Base-by-base conservation (phyloP, 2,329 filamentous ascomycete genomes). In the Dactylellina sp. region DNA sequence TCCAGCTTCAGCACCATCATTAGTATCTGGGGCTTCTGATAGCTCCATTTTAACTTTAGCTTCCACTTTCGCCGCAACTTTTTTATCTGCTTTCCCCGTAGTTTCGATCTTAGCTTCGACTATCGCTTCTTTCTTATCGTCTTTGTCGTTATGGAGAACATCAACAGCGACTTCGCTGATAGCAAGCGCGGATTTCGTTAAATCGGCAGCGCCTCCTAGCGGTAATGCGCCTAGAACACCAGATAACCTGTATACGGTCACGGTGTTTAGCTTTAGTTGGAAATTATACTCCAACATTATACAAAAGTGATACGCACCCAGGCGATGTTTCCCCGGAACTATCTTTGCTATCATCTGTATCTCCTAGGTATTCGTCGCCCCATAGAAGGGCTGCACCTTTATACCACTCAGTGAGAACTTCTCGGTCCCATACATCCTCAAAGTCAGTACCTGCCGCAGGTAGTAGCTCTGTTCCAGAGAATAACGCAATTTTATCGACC, bases 381-480 rank as follows among this genome's bases (percentile, higher is more conserved):
- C 68, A 72, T 14, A 72, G 60, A 12, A 72, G 16, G 2, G 59
- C 47, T 22, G 68, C 59, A 22, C 68, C 68, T 40, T 60, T 39
- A 53, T 64, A 61, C 68, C 68, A 72, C 12, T 72, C 68, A 6
- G 53, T 46, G 11, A 72, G 60, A 11, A 49, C 50, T n/a, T 72
- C 68, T 9, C 47, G 52, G 24, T 72, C 60, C 68, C 68, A 72
- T 7, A 16, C 40, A 9, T 64, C 68, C 50, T 72, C 50, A 18
- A 72, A 65, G 1, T 55, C 46, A 4, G 53, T 57, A 2, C 35
- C 39, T n/a, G 60, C 37, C n/a, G 55, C 55, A 1, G 68, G 68
- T 14, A 72, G 28, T 5, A 72, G n/a, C 14, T 72, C 60, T 7
- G 60, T 65, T 2, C 53, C 53, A 3, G 7, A 28, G 20, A 46